phyloP scores from a whole-genome alignment of 495 filamentous ascomycete genomes.

The Penicillium daleae region DNA sequence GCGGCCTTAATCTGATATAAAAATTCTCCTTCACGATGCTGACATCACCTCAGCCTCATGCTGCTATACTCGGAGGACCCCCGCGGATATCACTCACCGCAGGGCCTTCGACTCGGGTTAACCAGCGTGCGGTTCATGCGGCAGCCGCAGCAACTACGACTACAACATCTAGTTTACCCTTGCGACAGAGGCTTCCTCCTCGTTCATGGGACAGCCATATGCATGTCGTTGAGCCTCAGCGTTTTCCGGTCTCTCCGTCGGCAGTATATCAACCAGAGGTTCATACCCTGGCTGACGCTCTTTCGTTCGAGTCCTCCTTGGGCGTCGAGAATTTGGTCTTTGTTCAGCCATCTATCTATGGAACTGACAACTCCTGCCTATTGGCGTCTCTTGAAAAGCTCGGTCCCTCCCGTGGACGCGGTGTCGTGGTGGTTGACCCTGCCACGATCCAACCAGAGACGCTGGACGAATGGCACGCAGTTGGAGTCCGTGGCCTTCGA shows the following conservation, averaged over 20 bases:
- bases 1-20: neutral
- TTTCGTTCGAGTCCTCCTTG: constrained; percentile 43
- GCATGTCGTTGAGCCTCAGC: constrained; percentile 53
- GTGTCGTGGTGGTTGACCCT: constrained; percentile 55
- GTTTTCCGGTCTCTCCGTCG: constrained; percentile 39
- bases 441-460: constrained; percentile 33
- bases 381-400: constrained; percentile 46
- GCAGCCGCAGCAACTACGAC: neutral
- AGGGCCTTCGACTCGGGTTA: constrained; percentile 10
- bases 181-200: constrained; percentile 38
- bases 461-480: constrained; percentile 48
- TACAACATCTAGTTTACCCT: constrained; percentile 7
- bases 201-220: constrained; percentile 57
- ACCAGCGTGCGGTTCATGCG: constrained; percentile 20
- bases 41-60: constrained; percentile 26
- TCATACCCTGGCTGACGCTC: constrained; percentile 44
- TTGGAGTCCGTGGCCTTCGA: constrained; percentile 55
- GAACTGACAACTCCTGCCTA: constrained; percentile 56
- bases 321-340: constrained; percentile 51
- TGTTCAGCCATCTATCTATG: constrained; percentile 57
- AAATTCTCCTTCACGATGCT: constrained; percentile 23
- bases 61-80: constrained; percentile 13
- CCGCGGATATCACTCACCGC: constrained; percentile 24
- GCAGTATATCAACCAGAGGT: constrained; percentile 45
- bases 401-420: constrained; percentile 50